Evolutionary conservation across 2,329 filamentous ascomycete genomes (phyloP), one percentile per base, ranked within the genome.

Genomic region (Colletotrichum simmondsii): DNA sequence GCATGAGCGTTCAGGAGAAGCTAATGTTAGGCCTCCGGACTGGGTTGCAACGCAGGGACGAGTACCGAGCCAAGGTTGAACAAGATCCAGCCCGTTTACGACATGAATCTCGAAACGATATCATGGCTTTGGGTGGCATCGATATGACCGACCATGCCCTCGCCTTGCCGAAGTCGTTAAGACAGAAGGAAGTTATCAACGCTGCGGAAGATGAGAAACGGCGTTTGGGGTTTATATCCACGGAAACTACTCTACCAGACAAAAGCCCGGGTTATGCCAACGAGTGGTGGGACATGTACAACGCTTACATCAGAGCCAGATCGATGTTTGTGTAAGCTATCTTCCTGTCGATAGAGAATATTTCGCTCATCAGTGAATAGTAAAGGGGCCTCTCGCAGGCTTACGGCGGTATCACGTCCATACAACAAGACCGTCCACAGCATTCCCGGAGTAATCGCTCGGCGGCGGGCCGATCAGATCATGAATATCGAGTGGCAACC

Each of bases 401-500:
- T 74, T 32, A 49, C 49, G 14, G 16, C 32, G 22, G 59, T 58
- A 19, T 14, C 60, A n/a, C 35, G 32, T 7, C 28, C 58, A 30
- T 10, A 26, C 26, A 72, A 58, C 24, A 26, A 42, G 8, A 52
- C 49, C 3, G 19, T 28, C 16, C 64, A 72, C 11, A 59, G 16
- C 1, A 59, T 73, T 37, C 59, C 42, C 32, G 72, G 72, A 7
- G 53, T 73, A n/a, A n/a, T 24, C 7, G 26, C 37, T n/a, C 60
- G 56, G 8, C 69, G 69, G 30, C 42, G 53, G 30, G 6, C 58
- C 10, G 60, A 49, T 26, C 69, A 74, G 37, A 65, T 73, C 35
- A 74, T 74, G 69, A 54, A 69, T 14, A 30, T 72, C 16, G 72
- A 74, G n/a, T 71, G 54, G 68, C 62, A 57, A 52, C 54, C 37